Evolutionary conservation across 305 asterid genomes (phyloP), one percentile per base, ranked within the genome.

Genomic region (Fraxinus sp.): DNA sequence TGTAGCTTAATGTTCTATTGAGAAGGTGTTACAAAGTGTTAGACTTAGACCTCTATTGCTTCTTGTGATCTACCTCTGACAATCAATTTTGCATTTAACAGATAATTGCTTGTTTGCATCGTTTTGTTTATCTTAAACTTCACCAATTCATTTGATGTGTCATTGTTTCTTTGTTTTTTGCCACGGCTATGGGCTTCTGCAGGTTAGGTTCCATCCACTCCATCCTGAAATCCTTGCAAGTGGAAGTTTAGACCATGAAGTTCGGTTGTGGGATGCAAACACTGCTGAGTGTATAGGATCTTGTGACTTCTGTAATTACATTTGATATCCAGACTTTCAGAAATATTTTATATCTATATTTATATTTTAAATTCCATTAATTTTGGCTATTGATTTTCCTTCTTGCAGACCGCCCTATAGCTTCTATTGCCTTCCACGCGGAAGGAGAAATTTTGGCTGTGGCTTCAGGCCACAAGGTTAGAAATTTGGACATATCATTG

Each of bases 201-300:
- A 96, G 98, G 99, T 94, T 85, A 91, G 98, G 88, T 94, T 96
- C 92, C 99, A 96, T 84, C 99, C 99, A 14, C 90, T 96, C 71
- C 83, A 87, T 82, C 92, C 97, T 30, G 98, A 96, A 66, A 88
- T 96, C 81, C 90, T 96, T 76, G 99, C 99, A 84, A 96, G 98
- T 89, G 99, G 99, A 87, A 96, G 99, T 85, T 92, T 94, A 87
- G 99, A 96, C 88, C 93, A 94, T 89, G 98, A 94, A 91, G 99
- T 96, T 87, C 97, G 96, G 80, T 82, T 96, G 37, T 96, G 99
- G 99, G 92, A 94, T 87, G 94, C 98, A 80, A 93, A 88, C 79
- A 91, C 91, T 41, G 95, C 97, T 33, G 97, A 93, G 88, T 94
- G 98, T 86, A 88, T 96, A 84, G 97, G 97, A 84, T 93, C 99